Evolutionary conservation across 495 filamentous ascomycete species (phyloP), one percentile per base, ranked within the genome.

Genomic region (Geopyxis carbonaria): DNA sequence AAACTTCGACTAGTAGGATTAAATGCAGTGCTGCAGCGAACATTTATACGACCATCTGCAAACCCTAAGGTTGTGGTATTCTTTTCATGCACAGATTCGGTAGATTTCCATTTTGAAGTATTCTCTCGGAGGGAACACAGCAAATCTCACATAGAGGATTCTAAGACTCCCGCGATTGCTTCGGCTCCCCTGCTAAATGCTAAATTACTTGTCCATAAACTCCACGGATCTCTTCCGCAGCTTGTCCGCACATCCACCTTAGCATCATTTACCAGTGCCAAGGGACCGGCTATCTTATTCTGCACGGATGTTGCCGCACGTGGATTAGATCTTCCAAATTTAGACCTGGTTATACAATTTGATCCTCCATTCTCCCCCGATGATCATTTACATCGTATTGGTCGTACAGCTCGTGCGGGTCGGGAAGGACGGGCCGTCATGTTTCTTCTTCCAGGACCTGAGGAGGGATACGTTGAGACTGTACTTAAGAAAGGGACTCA

Each of bases 31-130:
- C 63, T 97, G 23, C 91, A 83, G 51, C 72, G 80, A 13, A 71
- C 87, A 0, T 95, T 95, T 49, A 74, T 80, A 43, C 70, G 85
- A 10, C 76, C 76, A 58, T 84, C 83, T 0, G 80, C 82, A 2
- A 75, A 89, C 15, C 91, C 87, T 75, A 93, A 95, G 58, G 76
- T 78, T 3, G 93, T 95, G 44, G 71, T 95, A 35, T 97, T 97
- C 59, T 80, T 97, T 27, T 91, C 85, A 1, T 95, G 91, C 50
- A 86, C 89, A 11, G 91, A 97, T 51, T 87, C 80, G 7, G 89
- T 95, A 32, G 84, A 97, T 53, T 97, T 92, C 56, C 85, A 93
- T 54, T 95, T 84, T 50, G 78, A 91, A 34, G 59, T 93, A n/a
- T 75, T 97, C 45, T 75, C 64, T 1, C 51, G 47, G 3, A 45